Evolutionary conservation across 495 filamentous ascomycete species (phyloP).

Genomic region (Tricharina praecox): DNA sequence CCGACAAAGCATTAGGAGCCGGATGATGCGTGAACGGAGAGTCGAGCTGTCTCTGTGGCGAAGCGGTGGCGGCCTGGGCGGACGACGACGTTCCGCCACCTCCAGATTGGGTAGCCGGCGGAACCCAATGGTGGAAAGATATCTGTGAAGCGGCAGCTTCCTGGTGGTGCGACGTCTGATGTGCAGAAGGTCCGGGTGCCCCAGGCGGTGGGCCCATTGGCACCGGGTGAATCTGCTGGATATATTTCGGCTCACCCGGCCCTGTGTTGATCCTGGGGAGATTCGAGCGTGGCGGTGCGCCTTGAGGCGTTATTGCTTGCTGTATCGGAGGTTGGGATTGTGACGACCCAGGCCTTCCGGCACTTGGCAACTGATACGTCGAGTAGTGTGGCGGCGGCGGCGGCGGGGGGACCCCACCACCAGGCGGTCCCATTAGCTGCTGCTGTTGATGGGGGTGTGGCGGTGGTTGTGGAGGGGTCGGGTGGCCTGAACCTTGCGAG

Average conservation of each 20-base stretch:
- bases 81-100: slow-evolving; percentile 30
- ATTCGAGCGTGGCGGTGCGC: slow-evolving; percentile 36
- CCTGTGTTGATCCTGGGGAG: slow-evolving; percentile 9
- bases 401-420: slow-evolving; percentile 27
- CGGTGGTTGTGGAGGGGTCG: slow-evolving; percentile 18
- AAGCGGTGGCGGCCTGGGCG: slow-evolving; percentile 47
- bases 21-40: slow-evolving; percentile 37
- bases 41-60: slow-evolving; percentile 36
- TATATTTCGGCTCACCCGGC: slow-evolving; percentile 6
- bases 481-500: slow-evolving; percentile 5
- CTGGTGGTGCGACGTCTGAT: slow-evolving; percentile 6
- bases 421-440: slow-evolving; percentile 14
- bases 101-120: slow-evolving; percentile 44
- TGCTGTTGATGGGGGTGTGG: slow-evolving; percentile 21
- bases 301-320: slow-evolving; percentile 36
- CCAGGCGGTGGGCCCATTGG: slow-evolving; percentile 2
- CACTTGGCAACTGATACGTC: slow-evolving; percentile 15
- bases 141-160: slow-evolving; percentile 29
- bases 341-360: slow-evolving; percentile 23
- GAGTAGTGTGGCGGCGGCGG: slow-evolving; percentile 2
- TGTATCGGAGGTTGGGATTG: slow-evolving; percentile 30
- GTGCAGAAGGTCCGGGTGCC: neutral
- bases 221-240: slow-evolving; percentile 4
- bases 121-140: slow-evolving; percentile 86
- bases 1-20: slow-evolving; percentile 30